Evolutionary conservation across 805 yeast genomes (phyloP).

Genomic region (Spathaspora boniae): DNA sequence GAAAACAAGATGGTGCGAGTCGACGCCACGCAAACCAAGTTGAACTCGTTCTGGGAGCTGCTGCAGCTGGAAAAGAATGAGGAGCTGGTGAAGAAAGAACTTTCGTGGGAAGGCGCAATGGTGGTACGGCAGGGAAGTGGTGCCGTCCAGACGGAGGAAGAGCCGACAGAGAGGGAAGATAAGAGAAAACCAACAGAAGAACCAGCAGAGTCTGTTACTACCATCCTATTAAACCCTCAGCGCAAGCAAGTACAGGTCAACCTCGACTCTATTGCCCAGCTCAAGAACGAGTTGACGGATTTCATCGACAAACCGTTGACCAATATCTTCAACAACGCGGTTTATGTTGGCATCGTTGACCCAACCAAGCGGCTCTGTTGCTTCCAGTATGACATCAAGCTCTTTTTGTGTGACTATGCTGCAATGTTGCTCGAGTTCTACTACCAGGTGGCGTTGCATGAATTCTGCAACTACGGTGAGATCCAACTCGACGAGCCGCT

Average conservation of each 20-base stretch:
- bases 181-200: slow-evolving; percentile 3
- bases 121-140: background rate
- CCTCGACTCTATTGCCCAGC: slow-evolving; percentile 55
- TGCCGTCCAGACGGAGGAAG: slow-evolving; percentile 1
- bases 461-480: slow-evolving; percentile 78
- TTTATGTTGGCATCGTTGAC: slow-evolving; percentile 83
- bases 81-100: slow-evolving; percentile 10
- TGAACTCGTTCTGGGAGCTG: slow-evolving; percentile 16
- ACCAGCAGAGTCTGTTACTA: slow-evolving; percentile 1
- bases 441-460: slow-evolving; percentile 75
- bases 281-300: slow-evolving; percentile 49
- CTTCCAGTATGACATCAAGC: slow-evolving; percentile 77
- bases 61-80: slow-evolving; percentile 1
- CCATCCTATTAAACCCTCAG: background rate
- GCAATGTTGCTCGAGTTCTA: slow-evolving; percentile 64
- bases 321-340: slow-evolving; percentile 61
- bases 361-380: slow-evolving; percentile 65
- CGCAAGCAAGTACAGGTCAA: slow-evolving; percentile 38
- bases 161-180: slow-evolving; percentile 3
- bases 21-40: slow-evolving; percentile 55
- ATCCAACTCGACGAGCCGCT: slow-evolving; percentile 21
- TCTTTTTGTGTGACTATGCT: slow-evolving; percentile 79
- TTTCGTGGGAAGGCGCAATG: slow-evolving; percentile 3
- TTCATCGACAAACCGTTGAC: slow-evolving; percentile 54
- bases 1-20: slow-evolving; percentile 72